Percentiles rank a stretch among this genome's conserved stretches.
Conservation (phyloP, 352 stramenopile species). For the Pythium periplocum region DNA sequence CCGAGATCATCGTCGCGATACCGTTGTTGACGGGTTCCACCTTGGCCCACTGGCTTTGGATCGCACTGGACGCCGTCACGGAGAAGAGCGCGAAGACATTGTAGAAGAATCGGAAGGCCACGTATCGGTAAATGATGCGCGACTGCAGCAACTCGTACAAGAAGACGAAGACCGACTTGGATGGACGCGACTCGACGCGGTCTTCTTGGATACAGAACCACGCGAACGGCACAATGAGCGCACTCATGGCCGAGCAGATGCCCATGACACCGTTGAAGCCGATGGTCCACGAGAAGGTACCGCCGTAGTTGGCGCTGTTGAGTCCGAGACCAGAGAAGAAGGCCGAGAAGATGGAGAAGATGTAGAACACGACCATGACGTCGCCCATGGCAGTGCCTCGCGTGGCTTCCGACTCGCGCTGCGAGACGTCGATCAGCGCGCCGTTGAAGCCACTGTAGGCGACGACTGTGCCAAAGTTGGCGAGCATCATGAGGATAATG, state of each 20-base stretch:
- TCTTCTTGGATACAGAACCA: constrained; percentile 55
- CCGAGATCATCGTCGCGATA: constrained; percentile 40
- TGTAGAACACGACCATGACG: constrained; percentile 12
- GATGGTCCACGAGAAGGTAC: constrained; percentile 40
- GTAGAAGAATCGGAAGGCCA: constrained; percentile 24
- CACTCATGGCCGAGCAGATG: constrained; percentile 25
- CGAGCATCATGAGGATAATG: constrained; percentile 51
- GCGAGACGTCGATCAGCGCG: constrained; percentile 46
- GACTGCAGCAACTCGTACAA: constrained; percentile 53
- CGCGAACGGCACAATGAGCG: constrained; percentile 28
- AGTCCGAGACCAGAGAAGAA: constrained; percentile 52
- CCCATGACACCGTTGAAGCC: constrained; percentile 49
- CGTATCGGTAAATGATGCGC: constrained; percentile 27
- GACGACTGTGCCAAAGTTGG: constrained; percentile 43
- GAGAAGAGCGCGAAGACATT: constrained; percentile 35
- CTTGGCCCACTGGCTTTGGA: constrained; percentile 45
- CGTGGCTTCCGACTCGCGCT: constrained; percentile 37
- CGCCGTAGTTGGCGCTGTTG: constrained; percentile 50
- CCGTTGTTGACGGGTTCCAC: constrained; percentile 56
- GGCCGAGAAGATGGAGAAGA: constrained; percentile 34
- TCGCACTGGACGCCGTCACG: constrained; percentile 37
- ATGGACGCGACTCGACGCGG: constrained; percentile 12
- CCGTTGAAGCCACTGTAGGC: constrained; percentile 37
- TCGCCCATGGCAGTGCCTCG: constrained; percentile 31
- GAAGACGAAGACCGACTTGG: constrained; percentile 16